Evolutionary conservation across 2,329 filamentous ascomycete genomes (phyloP).

Genomic region (Fusarium sp.): DNA sequence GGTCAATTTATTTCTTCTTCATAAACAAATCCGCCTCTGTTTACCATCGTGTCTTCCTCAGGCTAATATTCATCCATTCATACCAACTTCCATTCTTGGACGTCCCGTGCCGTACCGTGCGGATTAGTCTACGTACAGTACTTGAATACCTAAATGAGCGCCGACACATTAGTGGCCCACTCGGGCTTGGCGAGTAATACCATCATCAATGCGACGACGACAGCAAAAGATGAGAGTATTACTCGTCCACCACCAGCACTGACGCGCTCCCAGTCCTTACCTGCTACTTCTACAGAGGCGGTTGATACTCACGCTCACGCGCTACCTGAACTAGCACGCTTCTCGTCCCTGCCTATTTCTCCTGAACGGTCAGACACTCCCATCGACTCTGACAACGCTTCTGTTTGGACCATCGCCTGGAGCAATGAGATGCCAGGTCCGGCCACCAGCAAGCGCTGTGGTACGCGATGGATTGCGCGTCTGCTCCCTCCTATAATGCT

Average conservation of each 20-base stretch:
- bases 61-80: not conserved
- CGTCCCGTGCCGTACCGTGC: conserved; percentile 7
- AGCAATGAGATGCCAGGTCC: conserved; percentile 51
- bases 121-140: not conserved
- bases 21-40: not conserved
- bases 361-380: not conserved
- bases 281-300: not conserved
- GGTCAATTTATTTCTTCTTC: not conserved
- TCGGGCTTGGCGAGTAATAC: conserved; percentile 12
- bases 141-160: not conserved
- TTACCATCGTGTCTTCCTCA: not conserved
- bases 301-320: not conserved
- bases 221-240: conserved; percentile 30
- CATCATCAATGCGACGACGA: conserved; percentile 5
- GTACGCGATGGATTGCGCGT: conserved; percentile 56
- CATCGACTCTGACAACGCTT: not conserved
- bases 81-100: not conserved
- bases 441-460: conserved; percentile 46
- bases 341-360: not conserved
- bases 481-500: conserved; percentile 77
- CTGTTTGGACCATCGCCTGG: conserved; percentile 20
- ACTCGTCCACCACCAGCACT: conserved; percentile 3
- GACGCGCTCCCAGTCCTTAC: not conserved
- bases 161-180: conserved; percentile 5
- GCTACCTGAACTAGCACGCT: not conserved